Evolutionary conservation across 495 filamentous ascomycete genomes (phyloP).

Genomic region (Aspergillus mulundensis): DNA sequence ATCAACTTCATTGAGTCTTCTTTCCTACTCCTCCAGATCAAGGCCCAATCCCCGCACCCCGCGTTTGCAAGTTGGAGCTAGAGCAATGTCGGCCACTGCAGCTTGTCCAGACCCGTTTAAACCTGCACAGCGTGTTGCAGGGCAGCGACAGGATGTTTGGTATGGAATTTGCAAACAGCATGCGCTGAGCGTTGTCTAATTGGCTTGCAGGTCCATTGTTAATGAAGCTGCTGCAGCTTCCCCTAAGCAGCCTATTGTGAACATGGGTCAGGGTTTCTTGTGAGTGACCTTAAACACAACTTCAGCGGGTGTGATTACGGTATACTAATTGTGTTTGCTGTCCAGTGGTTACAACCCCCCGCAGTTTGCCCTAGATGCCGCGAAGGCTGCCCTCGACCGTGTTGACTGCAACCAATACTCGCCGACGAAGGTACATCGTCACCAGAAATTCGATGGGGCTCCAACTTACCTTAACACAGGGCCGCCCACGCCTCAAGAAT

Average conservation of each 20-base stretch:
- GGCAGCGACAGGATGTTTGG: constrained; percentile 92
- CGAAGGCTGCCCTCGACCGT: constrained; percentile 80
- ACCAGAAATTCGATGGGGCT: not conserved
- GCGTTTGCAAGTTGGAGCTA: constrained; percentile 19
- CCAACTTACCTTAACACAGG: constrained; percentile 37
- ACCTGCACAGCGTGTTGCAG: constrained; percentile 76
- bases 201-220: constrained; percentile 71
- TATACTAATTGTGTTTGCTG: not conserved
- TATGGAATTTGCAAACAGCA: constrained; percentile 29
- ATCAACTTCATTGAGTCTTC: constrained; percentile 4
- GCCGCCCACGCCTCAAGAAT: constrained; percentile 83
- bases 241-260: constrained; percentile 85
- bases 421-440: constrained; percentile 65
- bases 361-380: constrained; percentile 83
- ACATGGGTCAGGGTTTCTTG: constrained; percentile 97
- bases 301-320: too few relatives aligned
- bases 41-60: constrained; percentile 23
- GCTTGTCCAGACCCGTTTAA: constrained; percentile 49
- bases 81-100: constrained; percentile 44
- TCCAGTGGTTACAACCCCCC: constrained; percentile 91
- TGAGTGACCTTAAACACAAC: constrained; percentile 26
- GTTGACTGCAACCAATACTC: constrained; percentile 99
- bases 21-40: constrained; percentile 2
- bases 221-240: constrained; percentile 87
- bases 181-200: constrained; percentile 12